Percentiles rank a stretch among this genome's conserved stretches.
Conservation (phyloP, 2,329 filamentous ascomycete species). For the Periconia digitata region DNA sequence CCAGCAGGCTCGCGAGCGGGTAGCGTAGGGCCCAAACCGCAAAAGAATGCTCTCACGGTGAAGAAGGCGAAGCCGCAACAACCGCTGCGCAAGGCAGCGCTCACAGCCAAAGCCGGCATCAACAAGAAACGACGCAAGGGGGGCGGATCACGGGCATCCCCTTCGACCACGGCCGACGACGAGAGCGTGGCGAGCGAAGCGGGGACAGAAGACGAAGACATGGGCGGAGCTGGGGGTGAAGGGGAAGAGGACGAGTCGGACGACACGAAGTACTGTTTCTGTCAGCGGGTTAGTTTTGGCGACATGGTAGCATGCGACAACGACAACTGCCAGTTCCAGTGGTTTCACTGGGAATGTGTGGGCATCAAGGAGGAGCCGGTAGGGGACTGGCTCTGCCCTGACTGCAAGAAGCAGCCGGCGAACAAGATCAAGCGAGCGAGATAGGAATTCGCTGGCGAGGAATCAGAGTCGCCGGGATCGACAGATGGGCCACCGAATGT, state of each 20-base stretch:
- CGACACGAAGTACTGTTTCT: constrained; percentile 77
- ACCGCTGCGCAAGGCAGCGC: constrained; percentile 39
- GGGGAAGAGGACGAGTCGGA: constrained; percentile 69
- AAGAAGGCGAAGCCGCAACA: constrained; percentile 61
- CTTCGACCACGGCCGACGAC: constrained; percentile 52
- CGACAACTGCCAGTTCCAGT: constrained; percentile 76
- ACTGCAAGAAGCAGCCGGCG: constrained; percentile 41
- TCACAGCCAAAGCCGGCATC: constrained; percentile 37
- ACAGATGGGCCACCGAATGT: no score
- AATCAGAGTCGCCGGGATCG: constrained; percentile 1
- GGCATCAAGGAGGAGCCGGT: constrained; percentile 53
- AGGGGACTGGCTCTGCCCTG: constrained; percentile 55
- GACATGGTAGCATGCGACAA: constrained; percentile 92
- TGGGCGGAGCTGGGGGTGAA: constrained; percentile 50
- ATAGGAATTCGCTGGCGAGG: constrained; percentile 10
- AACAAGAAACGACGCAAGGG: constrained; percentile 42
- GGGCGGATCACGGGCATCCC: constrained; percentile 41
- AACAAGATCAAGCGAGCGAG: constrained; percentile 46
- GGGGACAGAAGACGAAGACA: constrained; percentile 51
- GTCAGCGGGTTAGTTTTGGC: constrained; percentile 80
- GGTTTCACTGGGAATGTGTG: constrained; percentile 78
- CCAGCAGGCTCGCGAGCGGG: constrained; percentile 56
- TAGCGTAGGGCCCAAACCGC: constrained; percentile 56
- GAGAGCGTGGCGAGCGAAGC: constrained; percentile 55
- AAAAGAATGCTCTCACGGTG: constrained; percentile 50